Evolutionary conservation across 768 basidiomycete genomes (phyloP).

Genomic region (Boletus sp.): DNA sequence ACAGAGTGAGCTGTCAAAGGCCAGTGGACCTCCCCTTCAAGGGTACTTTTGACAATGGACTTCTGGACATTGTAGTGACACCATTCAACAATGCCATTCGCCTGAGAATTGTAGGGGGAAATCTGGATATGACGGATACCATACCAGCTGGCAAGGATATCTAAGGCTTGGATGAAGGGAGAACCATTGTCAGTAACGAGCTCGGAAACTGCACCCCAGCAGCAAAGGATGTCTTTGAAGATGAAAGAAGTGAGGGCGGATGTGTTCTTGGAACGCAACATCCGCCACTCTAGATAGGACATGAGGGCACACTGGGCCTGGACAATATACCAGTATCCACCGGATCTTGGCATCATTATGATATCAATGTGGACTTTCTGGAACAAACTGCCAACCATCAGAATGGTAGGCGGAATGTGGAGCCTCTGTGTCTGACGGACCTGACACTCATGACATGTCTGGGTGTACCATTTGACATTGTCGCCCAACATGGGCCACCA

Average conservation of each 20-base stretch:
- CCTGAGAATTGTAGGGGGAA: not conserved
- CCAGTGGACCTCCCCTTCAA: not conserved
- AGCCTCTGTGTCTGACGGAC: fast-evolving
- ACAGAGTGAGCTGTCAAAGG: not conserved
- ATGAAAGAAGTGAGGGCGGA: no score
- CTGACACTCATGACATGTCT: not conserved
- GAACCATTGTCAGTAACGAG: no score
- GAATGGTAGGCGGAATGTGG: not conserved
- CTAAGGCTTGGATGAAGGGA: not conserved
- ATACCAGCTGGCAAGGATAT: not conserved
- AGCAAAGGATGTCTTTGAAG: no score
- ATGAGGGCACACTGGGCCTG: fast-evolving
- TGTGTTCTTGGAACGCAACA: no score
- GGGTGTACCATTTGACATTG: not conserved
- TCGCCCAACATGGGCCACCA: not conserved
- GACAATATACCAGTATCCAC: fast-evolving
- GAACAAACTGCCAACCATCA: not conserved
- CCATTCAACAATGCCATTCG: not conserved
- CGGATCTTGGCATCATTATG: no score
- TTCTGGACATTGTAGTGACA: not conserved
- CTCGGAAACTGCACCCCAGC: no score
- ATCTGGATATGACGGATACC: not conserved
- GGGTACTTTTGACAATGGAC: not conserved
- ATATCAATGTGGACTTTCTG: no score
- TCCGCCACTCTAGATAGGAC: no score